phyloP scores from a whole-genome alignment of 768 basidiomycete species.

The Polyporus arcularius region DNA sequence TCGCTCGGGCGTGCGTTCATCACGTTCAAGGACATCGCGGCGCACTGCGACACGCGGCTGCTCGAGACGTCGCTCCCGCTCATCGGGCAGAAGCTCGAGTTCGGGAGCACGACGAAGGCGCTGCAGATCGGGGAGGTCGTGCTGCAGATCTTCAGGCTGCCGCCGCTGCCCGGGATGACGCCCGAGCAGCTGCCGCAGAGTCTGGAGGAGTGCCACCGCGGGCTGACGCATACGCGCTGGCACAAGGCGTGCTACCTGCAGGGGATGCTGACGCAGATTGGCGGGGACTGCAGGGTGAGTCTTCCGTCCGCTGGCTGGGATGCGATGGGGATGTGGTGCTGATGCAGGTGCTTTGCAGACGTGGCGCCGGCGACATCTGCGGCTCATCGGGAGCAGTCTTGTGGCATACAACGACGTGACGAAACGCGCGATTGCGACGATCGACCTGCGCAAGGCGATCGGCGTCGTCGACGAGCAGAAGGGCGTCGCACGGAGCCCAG shows the following conservation, averaged over 20 bases:
- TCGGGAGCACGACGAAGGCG: conserved; percentile 58
- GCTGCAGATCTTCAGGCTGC: conserved; percentile 88
- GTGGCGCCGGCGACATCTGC: conserved; percentile 80
- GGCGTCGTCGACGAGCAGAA: conserved; percentile 78
- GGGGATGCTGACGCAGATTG: conserved; percentile 88
- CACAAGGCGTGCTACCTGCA: conserved; percentile 94
- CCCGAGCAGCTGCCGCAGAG: conserved; percentile 84
- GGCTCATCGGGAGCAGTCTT: conserved; percentile 83
- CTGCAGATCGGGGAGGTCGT: conserved; percentile 85
- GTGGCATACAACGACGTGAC: conserved; percentile 94
- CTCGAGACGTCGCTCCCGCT: conserved; percentile 84
- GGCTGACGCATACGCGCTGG: conserved; percentile 88
- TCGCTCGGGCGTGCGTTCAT: conserved; percentile 87
- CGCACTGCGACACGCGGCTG: conserved; percentile 80
- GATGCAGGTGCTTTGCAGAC: conserved; percentile 45
- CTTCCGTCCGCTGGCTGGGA: not conserved
- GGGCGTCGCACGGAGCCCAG: conserved; percentile 43
- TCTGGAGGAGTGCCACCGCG: conserved; percentile 88
- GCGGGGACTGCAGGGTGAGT: conserved; percentile 89
- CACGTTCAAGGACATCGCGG: conserved; percentile 83
- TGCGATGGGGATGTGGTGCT: not conserved
- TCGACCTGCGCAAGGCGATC: conserved; percentile 83
- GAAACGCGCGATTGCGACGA: conserved; percentile 86
- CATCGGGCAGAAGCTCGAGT: conserved; percentile 71
- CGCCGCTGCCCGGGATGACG: conserved; percentile 81